Conservation (phyloP, 768 basidiomycete genomes). For the Epithele typhae region DNA sequence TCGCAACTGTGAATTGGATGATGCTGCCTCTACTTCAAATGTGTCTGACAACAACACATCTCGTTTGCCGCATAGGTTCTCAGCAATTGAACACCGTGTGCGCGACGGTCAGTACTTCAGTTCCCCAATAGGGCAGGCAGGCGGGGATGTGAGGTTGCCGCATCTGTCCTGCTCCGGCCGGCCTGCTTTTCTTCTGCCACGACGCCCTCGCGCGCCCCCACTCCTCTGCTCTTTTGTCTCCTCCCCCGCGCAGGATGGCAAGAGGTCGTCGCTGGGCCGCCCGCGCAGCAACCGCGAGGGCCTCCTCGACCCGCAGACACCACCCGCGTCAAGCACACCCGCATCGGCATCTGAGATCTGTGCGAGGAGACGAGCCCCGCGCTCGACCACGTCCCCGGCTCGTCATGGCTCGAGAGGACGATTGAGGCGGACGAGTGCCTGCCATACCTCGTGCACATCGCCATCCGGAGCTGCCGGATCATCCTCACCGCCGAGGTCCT, state of each 20-base stretch:
- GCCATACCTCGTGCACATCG: slow-evolving; percentile 59
- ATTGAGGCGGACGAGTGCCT: slow-evolving; percentile 44
- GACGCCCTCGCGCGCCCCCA: background rate
- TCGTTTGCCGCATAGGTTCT: too few relatives aligned
- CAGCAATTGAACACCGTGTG: too few relatives aligned
- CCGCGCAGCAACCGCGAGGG: slow-evolving; percentile 11
- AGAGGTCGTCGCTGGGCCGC: background rate
- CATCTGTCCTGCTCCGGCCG: too few relatives aligned
- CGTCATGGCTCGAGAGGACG: slow-evolving; percentile 42
- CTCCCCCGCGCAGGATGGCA: background rate
- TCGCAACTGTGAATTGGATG: too few relatives aligned
- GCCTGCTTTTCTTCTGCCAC: background rate
- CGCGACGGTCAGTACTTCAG: too few relatives aligned
- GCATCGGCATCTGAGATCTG: slow-evolving; percentile 71
- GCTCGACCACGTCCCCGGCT: slow-evolving; percentile 36
- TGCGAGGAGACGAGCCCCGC: slow-evolving; percentile 54
- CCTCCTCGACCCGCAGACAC: slow-evolving; percentile 35
- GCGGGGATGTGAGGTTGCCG: too few relatives aligned
- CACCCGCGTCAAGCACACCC: slow-evolving; percentile 49
- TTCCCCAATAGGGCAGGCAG: too few relatives aligned
- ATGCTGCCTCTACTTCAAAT: too few relatives aligned
- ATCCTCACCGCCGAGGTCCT: slow-evolving; percentile 43
- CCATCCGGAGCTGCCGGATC: slow-evolving; percentile 47
- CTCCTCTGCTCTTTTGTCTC: background rate
- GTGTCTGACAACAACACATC: too few relatives aligned